Evolutionary conservation across 345 rosid genomes (phyloP), one percentile per base, ranked within the genome.

Genomic region (Iberis pinnata): DNA sequence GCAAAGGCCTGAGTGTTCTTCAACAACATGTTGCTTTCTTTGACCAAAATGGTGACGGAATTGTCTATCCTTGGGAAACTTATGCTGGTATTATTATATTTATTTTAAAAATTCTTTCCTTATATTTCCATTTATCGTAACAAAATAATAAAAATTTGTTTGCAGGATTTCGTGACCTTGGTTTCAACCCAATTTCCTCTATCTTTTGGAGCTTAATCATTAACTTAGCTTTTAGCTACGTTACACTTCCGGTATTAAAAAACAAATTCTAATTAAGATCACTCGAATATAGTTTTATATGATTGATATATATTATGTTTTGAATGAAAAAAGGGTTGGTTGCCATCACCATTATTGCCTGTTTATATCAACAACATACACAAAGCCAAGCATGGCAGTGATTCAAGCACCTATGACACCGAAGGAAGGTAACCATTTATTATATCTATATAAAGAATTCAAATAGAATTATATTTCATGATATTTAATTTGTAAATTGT

Each of bases 401-500:
- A 78, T 54, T 70, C 81, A 0, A 78, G 68, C 18, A 66, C 78
- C 6, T 84, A 82, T 22, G 98, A 88, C 73, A 76, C 78, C 0
- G 96, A 88, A 75, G 96, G 98, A 62, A 81, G 96, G 90, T 78
- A n/a, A n/a, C n/a, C n/a, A n/a, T n/a, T n/a, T n/a, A n/a, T n/a
- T n/a, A n/a, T n/a, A n/a, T n/a, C n/a, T n/a, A n/a, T n/a, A n/a
- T n/a, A n/a, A n/a, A n/a, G n/a, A n/a, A n/a, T n/a, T n/a, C n/a
- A n/a, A n/a, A n/a, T n/a, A n/a, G n/a, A n/a, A n/a, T n/a, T n/a
- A n/a, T n/a, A n/a, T n/a, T n/a, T n/a, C n/a, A n/a, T n/a, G n/a
- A n/a, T n/a, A n/a, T n/a, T n/a, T n/a, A n/a, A n/a, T n/a, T n/a
- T n/a, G n/a, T n/a, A n/a, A n/a, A n/a, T n/a, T 9, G 61, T 74